Evolutionary conservation across 2,329 filamentous ascomycete species (phyloP).

Genomic region (Dactylella cylindrospora): DNA sequence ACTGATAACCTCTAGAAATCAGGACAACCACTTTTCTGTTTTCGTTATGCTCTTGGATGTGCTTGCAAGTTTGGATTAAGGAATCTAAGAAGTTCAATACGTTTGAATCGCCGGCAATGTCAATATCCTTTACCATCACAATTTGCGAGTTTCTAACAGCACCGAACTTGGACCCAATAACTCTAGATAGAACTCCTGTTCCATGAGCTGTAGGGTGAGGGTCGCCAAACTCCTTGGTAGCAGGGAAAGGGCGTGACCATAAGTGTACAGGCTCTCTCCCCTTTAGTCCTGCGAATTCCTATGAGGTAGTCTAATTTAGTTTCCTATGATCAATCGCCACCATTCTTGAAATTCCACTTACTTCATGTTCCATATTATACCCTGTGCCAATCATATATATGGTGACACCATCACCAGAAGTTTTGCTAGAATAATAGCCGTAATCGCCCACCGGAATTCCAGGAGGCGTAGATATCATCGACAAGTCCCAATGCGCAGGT

Average conservation of each 20-base stretch:
- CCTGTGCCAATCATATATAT: slow-evolving; percentile 29
- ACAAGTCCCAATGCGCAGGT: slow-evolving; percentile 15
- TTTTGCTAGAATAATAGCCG: slow-evolving; percentile 3
- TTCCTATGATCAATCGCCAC: neutral
- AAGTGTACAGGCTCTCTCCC: neutral
- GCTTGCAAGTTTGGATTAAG: slow-evolving; percentile 1
- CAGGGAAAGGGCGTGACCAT: slow-evolving; percentile 20
- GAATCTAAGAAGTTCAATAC: slow-evolving; percentile 8
- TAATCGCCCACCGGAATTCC: neutral
- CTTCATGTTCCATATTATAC: slow-evolving; percentile 11
- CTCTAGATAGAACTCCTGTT: slow-evolving; percentile 7
- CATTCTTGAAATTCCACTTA: neutral
- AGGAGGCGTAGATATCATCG: slow-evolving; percentile 14
- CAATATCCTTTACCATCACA: slow-evolving; percentile 15
- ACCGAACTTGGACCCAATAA: slow-evolving; percentile 11
- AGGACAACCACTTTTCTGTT: slow-evolving; percentile 3
- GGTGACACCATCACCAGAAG: slow-evolving; percentile 2
- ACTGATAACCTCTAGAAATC: slow-evolving; percentile 18
- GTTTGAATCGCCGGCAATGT: slow-evolving; percentile 8
- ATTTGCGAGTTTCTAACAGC: slow-evolving; percentile 24
- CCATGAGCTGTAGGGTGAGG: slow-evolving; percentile 4
- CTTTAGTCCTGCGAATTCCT: slow-evolving; percentile 24
- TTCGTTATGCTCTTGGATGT: neutral
- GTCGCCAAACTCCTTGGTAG: slow-evolving; percentile 7
- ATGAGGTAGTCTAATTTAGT: neutral